Conservation (phyloP, 2,329 filamentous ascomycete species). For the Aspergillus sergii region DNA sequence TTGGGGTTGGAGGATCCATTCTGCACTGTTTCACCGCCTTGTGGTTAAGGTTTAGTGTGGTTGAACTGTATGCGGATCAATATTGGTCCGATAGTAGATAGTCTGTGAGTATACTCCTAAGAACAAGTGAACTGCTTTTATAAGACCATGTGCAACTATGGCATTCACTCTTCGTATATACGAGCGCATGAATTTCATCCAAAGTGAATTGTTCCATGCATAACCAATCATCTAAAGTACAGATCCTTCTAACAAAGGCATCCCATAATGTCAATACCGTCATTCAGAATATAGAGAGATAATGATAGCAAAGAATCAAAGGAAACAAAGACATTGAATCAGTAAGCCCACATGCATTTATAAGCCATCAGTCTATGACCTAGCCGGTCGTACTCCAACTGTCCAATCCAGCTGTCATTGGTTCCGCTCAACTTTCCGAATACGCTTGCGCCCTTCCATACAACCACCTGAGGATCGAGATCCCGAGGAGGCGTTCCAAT, state of each 20-base stretch:
- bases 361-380: conserved; percentile 81
- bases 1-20: conserved; percentile 26
- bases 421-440: conserved; percentile 84
- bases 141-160: background rate
- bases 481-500: conserved; percentile 77
- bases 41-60: conserved; percentile 15
- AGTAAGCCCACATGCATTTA: conserved; percentile 70
- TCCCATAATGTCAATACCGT: conserved; percentile 17
- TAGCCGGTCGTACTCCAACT: conserved; percentile 83
- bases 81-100: conserved; percentile 3
- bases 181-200: background rate
- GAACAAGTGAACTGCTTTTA: background rate
- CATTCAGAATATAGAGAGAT: conserved; percentile 11
- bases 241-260: conserved; percentile 1
- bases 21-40: conserved; percentile 33
- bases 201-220: background rate
- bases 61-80: conserved; percentile 7
- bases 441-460: conserved; percentile 96
- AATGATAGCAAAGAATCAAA: conserved; percentile 13
- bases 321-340: conserved; percentile 14
- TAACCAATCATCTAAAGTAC: conserved; percentile 8
- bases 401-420: conserved; percentile 94
- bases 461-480: conserved; percentile 94
- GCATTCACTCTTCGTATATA: background rate
- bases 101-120: no score